phyloP scores from a whole-genome alignment of 495 filamentous ascomycete genomes.

The Aspergillus haitiensis region DNA sequence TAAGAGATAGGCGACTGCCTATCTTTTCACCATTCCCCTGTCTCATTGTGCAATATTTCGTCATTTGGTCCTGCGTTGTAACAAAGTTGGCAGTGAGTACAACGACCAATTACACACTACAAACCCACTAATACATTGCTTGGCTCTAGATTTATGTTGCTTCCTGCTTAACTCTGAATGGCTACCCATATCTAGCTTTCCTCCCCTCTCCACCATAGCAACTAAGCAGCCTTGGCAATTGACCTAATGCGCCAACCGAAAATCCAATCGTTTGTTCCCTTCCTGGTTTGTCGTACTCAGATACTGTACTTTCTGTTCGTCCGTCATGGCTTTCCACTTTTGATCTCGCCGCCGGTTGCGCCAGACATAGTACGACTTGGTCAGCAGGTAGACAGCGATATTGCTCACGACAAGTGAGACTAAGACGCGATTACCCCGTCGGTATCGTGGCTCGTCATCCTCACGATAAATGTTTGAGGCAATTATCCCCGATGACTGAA shows the following conservation, averaged over 20 bases:
- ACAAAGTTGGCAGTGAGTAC: neutral
- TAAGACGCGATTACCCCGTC: constrained; percentile 51
- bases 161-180: neutral
- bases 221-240: neutral
- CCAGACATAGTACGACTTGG: constrained; percentile 40
- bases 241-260: constrained; percentile 32
- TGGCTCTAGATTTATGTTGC: neutral
- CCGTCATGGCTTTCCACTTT: constrained; percentile 39
- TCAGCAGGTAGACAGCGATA: constrained; percentile 39
- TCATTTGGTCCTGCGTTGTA: neutral
- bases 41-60: constrained; percentile 1
- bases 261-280: constrained; percentile 40
- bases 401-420: constrained; percentile 38
- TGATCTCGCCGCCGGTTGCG: constrained; percentile 31
- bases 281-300: constrained; percentile 31
- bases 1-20: neutral
- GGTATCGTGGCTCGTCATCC: constrained; percentile 54
- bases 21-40: neutral
- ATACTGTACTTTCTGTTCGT: constrained; percentile 30
- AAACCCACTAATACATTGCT: neutral
- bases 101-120: neutral
- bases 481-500: constrained; percentile 52
- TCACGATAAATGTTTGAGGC: constrained; percentile 55
- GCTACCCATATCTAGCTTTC: neutral
- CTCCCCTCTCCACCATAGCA: neutral